phyloP scores from a whole-genome alignment of 1,139 yeast genomes.

The Candida glucosophila region DNA sequence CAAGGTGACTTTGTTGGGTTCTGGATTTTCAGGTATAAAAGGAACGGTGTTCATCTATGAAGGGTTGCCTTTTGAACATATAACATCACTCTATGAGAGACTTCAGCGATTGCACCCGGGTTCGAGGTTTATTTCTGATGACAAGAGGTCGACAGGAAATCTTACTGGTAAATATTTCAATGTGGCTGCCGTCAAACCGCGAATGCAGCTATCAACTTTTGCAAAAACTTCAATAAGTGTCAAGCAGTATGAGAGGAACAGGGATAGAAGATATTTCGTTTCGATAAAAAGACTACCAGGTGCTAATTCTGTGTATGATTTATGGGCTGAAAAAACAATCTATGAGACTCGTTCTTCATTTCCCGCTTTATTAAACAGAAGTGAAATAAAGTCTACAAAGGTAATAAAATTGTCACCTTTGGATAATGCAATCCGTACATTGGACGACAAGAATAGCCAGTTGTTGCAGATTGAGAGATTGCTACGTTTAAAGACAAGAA shows the following conservation, averaged over 20 bases:
- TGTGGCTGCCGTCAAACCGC: constrained; percentile 68
- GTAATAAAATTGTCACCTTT: constrained; percentile 71
- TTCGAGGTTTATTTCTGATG: constrained; percentile 62
- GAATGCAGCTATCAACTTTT: constrained; percentile 41
- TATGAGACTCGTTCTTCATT: constrained; percentile 69
- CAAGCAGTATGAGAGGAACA: constrained; percentile 62
- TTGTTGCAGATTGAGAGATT: constrained; percentile 59
- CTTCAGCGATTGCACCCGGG: constrained; percentile 74
- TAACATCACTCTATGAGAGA: constrained; percentile 75
- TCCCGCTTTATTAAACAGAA: constrained; percentile 84
- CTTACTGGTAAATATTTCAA: constrained; percentile 70
- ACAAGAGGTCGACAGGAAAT: constrained; percentile 49
- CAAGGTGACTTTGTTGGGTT: constrained; percentile 74
- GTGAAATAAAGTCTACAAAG: constrained; percentile 52
- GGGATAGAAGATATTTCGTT: constrained; percentile 62
- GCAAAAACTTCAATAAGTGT: constrained; percentile 50
- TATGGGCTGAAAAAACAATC: constrained; percentile 86
- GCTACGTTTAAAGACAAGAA: constrained; percentile 48
- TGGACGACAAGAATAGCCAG: constrained; percentile 64
- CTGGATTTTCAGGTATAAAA: constrained; percentile 68
- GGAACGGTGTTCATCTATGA: constrained; percentile 76
- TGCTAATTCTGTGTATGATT: constrained; percentile 59
- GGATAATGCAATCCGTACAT: constrained; percentile 68
- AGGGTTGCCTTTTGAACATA: constrained; percentile 83
- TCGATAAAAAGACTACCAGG: constrained; percentile 70